Conservation (phyloP, 495 filamentous ascomycete genomes). For the Emericellopsis terricola region DNA sequence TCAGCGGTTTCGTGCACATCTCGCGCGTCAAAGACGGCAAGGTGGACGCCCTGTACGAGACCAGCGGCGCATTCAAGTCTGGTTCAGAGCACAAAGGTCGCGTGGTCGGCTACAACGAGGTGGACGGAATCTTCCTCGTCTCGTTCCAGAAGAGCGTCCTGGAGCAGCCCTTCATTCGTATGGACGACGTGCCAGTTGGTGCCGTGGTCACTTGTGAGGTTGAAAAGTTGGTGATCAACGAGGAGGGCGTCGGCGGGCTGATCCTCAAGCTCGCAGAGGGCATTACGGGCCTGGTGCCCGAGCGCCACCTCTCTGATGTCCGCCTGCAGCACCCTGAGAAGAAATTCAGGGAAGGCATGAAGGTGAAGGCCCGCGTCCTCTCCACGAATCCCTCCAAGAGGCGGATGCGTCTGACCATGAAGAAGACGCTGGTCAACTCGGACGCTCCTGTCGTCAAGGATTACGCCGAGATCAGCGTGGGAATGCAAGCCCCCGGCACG, state of each 20-base stretch:
- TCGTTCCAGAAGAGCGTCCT: constrained; percentile 68
- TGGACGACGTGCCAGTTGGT: constrained; percentile 76
- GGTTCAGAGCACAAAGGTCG: constrained; percentile 64
- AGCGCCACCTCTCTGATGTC: constrained; percentile 76
- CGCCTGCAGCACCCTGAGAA: constrained; percentile 82
- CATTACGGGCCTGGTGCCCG: constrained; percentile 71
- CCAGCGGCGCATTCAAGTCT: constrained; percentile 57
- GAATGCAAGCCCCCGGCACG: constrained; percentile 64
- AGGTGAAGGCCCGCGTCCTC: constrained; percentile 67
- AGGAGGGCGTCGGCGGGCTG: constrained; percentile 54
- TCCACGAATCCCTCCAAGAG: constrained; percentile 60
- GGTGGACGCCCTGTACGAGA: constrained; percentile 58
- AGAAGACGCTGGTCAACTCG: constrained; percentile 85
- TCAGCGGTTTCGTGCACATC: constrained; percentile 82
- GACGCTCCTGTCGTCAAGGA: constrained; percentile 57
- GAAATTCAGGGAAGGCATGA: constrained; percentile 79
- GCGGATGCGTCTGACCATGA: constrained; percentile 73
- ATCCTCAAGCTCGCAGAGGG: constrained; percentile 71
- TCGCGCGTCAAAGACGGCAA: constrained; percentile 76
- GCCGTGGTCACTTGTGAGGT: constrained; percentile 68
- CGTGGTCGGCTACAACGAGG: constrained; percentile 64
- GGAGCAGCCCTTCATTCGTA: constrained; percentile 70
- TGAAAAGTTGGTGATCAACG: constrained; percentile 62
- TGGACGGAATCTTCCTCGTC: constrained; percentile 75
- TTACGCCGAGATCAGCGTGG: constrained; percentile 49